Base-by-base conservation (phyloP, 805 yeast genomes). In the Schizosaccharomyces cryophilus region DNA sequence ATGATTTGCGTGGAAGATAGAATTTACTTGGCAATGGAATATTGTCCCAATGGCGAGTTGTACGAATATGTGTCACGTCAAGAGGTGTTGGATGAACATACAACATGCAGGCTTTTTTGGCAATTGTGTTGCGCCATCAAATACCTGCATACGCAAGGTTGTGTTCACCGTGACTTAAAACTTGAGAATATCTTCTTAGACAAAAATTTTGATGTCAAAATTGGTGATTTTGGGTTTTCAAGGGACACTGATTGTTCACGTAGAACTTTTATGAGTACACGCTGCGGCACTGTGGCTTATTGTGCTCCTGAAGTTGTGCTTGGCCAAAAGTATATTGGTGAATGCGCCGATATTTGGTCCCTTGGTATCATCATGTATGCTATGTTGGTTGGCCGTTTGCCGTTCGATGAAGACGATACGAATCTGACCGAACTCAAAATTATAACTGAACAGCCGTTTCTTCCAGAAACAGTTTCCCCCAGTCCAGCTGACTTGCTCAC, bases 261-360 rank as follows among this genome's bases (percentile, higher is more conserved):
- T 1, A 74, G 79, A 64, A 85, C 87, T 30, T 66, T 83, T 62
- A 75, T 94, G 30, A 78, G 85, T 2, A 90, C 97, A 0, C 73
- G 97, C 63, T 93, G 98, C 70, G 98, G 99, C 0, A 86, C 95
- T 0, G 96, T 87, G 64, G 98, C 93, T 69, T 93, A 93, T 67
- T 95, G 93, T 5, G 84, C 96, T 0, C 99, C 98, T 0, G 99
- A 93, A 68, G 72, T 93, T 29, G 73, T 93, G 47, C 80, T 93
- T 80, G 97, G 97, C 0, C 75, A 86, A 62, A 84, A 87, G 5
- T 93, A 93, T 68, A 90, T 90, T 67, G 99, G 99, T 13, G 78
- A 85, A 61, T 81, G 86, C 64, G 84, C 93, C 59, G 99, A 93
- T 70, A 75, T 89, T 21, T 93, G 99, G 99, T 87, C 96, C 1